Conservation (phyloP, 768 basidiomycete genomes). For the Tephrocybe sp. region DNA sequence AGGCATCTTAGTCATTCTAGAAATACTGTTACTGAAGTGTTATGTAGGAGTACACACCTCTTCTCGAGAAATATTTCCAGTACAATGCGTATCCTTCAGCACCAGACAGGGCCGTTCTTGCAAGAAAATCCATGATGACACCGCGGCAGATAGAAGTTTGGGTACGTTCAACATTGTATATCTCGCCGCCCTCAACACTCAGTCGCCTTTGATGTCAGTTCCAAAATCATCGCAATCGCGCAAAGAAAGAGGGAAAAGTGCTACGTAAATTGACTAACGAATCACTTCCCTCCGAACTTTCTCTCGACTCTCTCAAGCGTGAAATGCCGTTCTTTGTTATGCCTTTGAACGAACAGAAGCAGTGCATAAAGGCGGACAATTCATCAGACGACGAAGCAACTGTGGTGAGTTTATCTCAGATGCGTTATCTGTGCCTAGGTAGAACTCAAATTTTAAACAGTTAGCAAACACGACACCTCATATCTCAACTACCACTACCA, state of each 20-base stretch:
- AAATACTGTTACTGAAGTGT: not conserved
- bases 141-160: conserved; percentile 54
- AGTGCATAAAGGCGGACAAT: conserved; percentile 5
- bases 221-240: conserved; percentile 51
- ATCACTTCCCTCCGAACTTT: conserved; percentile 20
- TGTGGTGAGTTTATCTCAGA: no score
- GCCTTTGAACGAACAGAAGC: conserved; percentile 15
- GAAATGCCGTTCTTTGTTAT: conserved; percentile 26
- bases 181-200: not conserved
- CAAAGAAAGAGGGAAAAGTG: conserved; percentile 28
- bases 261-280: conserved; percentile 21
- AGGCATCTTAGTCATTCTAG: not conserved
- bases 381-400: conserved; percentile 5
- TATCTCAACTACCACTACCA: not conserved
- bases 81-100: conserved; percentile 47
- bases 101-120: conserved; percentile 38
- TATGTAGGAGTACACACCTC: conserved; percentile 42
- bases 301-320: conserved; percentile 23
- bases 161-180: conserved; percentile 30
- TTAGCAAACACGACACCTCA: not conserved
- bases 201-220: conserved; percentile 34
- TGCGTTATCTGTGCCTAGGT: not conserved
- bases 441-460: not conserved
- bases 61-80: conserved; percentile 48
- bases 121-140: conserved; percentile 42